Conservation (phyloP, 805 yeast genomes). For the Kuraishia molischiana region DNA sequence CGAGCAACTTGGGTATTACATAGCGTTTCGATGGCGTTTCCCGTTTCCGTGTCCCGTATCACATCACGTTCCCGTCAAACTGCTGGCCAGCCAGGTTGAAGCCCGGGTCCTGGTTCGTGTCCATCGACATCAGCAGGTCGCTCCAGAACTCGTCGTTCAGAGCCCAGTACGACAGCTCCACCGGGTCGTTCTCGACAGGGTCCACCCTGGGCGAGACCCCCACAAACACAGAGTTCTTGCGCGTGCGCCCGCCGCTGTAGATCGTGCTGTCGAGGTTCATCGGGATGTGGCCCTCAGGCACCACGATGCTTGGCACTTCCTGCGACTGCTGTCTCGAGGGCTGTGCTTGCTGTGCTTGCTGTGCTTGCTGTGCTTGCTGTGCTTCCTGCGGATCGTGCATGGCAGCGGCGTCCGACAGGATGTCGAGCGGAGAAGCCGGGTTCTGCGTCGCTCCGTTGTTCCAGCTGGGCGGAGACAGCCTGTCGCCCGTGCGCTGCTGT, state of each 20-base stretch:
- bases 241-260: neutral
- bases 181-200: conserved; percentile 11
- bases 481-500: neutral
- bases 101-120: conserved; percentile 2
- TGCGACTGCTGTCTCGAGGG: neutral
- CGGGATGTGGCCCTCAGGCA: neutral
- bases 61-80: neutral
- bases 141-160: conserved; percentile 60
- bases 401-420: conserved; percentile 30
- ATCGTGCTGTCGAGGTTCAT: neutral
- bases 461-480: neutral
- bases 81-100: neutral
- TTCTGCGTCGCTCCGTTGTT: conserved; percentile 1
- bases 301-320: neutral
- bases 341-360: neutral
- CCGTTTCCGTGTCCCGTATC: too few species aligned
- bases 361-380: neutral
- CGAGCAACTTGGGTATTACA: too few species aligned
- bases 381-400: conserved; percentile 7
- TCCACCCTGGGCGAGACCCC: neutral
- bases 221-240: neutral
- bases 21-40: too few species aligned
- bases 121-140: conserved; percentile 24
- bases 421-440: conserved; percentile 25
- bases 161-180: conserved; percentile 37